Percentiles rank a stretch among this genome's conserved stretches.
Evolutionary conservation across 129 eudicot species (phyloP).

Genomic region (Escallonia rubra): DNA sequence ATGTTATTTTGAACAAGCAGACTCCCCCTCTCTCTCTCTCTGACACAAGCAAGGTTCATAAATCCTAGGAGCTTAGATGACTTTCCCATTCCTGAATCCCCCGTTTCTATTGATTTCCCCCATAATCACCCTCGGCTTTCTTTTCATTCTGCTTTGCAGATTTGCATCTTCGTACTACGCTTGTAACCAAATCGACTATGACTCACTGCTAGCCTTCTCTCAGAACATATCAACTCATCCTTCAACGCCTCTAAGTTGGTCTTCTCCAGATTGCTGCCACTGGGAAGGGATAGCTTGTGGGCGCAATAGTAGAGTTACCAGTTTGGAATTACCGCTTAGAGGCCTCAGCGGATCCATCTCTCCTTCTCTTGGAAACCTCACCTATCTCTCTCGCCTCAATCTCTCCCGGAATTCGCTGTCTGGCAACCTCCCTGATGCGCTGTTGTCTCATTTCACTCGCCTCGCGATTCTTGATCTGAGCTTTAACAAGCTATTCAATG

Average conservation of each 20-base stretch:
- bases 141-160: background rate
- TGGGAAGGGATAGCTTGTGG: slow-evolving; percentile 58
- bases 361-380: slow-evolving; percentile 28
- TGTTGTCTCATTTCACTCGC: slow-evolving; percentile 12
- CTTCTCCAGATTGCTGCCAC: slow-evolving; percentile 29
- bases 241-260: background rate
- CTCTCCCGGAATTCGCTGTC: slow-evolving; percentile 32
- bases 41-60: too few relatives aligned
- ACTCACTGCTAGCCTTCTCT: background rate
- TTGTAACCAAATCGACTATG: background rate
- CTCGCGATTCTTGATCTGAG: slow-evolving; percentile 19
- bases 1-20: too few relatives aligned
- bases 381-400: slow-evolving; percentile 33
- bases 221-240: background rate
- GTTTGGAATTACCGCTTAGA: slow-evolving; percentile 31
- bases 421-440: slow-evolving; percentile 17
- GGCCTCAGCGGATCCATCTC: slow-evolving; percentile 33
- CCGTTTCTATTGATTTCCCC: too few relatives aligned
- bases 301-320: slow-evolving; percentile 21
- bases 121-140: background rate
- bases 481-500: background rate
- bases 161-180: background rate
- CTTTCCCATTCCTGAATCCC: too few relatives aligned
- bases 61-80: too few relatives aligned
- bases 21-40: too few relatives aligned